Percentiles rank a stretch among this genome's conserved stretches.
phyloP scores from a whole-genome alignment of 805 yeast species.

The Myxozyma mucilagina region DNA sequence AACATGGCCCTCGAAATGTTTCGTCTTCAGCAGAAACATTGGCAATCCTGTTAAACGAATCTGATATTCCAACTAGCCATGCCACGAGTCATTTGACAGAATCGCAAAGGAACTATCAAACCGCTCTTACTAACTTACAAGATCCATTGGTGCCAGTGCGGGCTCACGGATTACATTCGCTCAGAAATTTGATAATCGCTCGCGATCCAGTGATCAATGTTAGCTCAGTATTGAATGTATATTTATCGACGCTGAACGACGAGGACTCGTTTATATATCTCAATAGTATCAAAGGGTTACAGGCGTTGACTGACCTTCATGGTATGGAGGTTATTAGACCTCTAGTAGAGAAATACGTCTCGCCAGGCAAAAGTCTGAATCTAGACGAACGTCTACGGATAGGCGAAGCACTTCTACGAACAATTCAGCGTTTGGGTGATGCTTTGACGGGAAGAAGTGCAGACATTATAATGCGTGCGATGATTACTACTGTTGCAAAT shows the following conservation, averaged over 20 bases:
- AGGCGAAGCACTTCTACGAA: slow-evolving; percentile 77
- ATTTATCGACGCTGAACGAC: slow-evolving; percentile 65
- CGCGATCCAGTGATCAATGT: slow-evolving; percentile 52
- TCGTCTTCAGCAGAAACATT: slow-evolving; percentile 29
- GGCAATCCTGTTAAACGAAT: slow-evolving; percentile 26
- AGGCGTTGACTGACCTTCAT: slow-evolving; percentile 54
- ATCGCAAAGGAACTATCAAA: slow-evolving; percentile 43
- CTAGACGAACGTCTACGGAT: slow-evolving; percentile 72
- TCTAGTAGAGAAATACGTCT: slow-evolving; percentile 43
- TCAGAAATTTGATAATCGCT: slow-evolving; percentile 55
- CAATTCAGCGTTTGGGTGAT: slow-evolving; percentile 52
- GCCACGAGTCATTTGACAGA: slow-evolving; percentile 12
- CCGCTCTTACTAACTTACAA: slow-evolving; percentile 66
- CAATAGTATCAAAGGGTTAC: slow-evolving; percentile 79
- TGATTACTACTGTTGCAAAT: slow-evolving; percentile 40
- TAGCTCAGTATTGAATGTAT: slow-evolving; percentile 60
- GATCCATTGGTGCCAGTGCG: slow-evolving; percentile 82
- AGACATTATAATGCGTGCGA: slow-evolving; percentile 46
- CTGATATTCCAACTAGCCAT: slow-evolving; percentile 1
- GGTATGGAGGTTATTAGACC: slow-evolving; percentile 44
- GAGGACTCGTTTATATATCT: slow-evolving; percentile 85
- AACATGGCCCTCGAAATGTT: slow-evolving; percentile 19
- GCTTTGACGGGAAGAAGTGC: slow-evolving; percentile 51
- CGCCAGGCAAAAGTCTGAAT: slow-evolving; percentile 36
- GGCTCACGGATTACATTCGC: slow-evolving; percentile 76